Evolutionary conservation across 2,329 filamentous ascomycete species (phyloP).

Genomic region (Ophiocordyceps australis): DNA sequence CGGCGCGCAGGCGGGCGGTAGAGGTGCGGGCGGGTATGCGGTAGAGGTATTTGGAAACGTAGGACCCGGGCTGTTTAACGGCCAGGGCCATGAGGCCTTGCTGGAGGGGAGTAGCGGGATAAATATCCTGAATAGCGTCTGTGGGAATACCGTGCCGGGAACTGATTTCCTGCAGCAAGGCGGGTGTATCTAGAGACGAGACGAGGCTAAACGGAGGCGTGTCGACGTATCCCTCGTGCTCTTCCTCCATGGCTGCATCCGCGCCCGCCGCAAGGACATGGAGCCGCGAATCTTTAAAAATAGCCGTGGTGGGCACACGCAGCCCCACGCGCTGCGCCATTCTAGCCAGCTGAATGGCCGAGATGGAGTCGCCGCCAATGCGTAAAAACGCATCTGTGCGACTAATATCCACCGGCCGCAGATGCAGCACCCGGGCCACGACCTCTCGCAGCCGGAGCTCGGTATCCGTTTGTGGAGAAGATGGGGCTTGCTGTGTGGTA

Average conservation of each 20-base stretch:
- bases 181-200: background rate
- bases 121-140: background rate
- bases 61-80: background rate
- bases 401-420: constrained; percentile 10
- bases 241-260: background rate
- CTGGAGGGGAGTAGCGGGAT: background rate
- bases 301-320: no score
- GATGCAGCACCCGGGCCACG: constrained; percentile 20
- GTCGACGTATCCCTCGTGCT: no score
- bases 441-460: constrained; percentile 7
- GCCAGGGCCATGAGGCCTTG: background rate
- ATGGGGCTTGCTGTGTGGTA: no score
- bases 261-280: background rate
- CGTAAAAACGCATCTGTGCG: constrained; percentile 16
- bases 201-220: background rate
- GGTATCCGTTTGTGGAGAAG: no score
- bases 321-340: no score
- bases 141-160: background rate
- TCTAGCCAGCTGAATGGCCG: constrained; percentile 21
- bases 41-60: background rate
- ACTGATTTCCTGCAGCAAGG: background rate
- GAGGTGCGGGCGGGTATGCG: background rate
- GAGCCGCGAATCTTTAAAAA: no score
- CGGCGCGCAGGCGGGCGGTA: background rate
- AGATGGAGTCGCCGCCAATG: constrained; percentile 24